phyloP scores from a whole-genome alignment of 2,329 filamentous ascomycete species.

The Trichophyton benhamiae region DNA sequence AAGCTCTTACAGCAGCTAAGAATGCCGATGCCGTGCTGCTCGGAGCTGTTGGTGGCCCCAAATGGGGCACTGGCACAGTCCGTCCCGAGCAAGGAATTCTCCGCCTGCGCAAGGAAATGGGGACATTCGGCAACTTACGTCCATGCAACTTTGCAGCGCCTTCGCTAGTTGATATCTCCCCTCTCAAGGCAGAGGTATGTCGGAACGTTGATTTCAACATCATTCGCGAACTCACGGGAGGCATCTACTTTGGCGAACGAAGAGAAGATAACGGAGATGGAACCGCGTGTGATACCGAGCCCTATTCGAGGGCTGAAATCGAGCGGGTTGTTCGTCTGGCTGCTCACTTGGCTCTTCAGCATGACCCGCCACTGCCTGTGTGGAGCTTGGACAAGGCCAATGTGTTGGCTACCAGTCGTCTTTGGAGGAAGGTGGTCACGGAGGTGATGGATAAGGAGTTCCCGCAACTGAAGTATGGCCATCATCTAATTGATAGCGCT shows the following conservation, averaged over 20 bases:
- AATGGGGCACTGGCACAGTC: conserved; percentile 85
- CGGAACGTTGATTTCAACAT: conserved; percentile 83
- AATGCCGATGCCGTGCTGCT: conserved; percentile 79
- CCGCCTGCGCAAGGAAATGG: conserved; percentile 81
- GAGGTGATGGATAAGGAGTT: conserved; percentile 83
- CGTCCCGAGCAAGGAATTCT: conserved; percentile 90
- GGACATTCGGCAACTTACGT: conserved; percentile 86
- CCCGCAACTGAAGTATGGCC: conserved; percentile 67
- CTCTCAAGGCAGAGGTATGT: conserved; percentile 75
- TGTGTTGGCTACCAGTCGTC: conserved; percentile 74
- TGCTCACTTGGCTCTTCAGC: conserved; percentile 59
- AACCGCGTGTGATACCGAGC: conserved; percentile 69
- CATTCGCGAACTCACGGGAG: conserved; percentile 80
- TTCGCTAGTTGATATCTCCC: conserved; percentile 68
- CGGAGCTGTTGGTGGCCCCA: conserved; percentile 83
- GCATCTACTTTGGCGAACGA: conserved; percentile 90
- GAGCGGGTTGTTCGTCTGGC: conserved; percentile 77
- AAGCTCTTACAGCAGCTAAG: conserved; percentile 71
- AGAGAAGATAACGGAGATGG: conserved; percentile 62
- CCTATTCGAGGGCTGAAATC: conserved; percentile 73
- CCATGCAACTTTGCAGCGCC: conserved; percentile 93
- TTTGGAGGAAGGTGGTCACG: conserved; percentile 79
- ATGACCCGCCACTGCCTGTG: conserved; percentile 47
- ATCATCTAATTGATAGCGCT: conserved; percentile 91
- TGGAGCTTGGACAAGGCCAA: conserved; percentile 76